phyloP scores from a whole-genome alignment of 78 protist genomes.

The Dictyostelium citrinum region DNA sequence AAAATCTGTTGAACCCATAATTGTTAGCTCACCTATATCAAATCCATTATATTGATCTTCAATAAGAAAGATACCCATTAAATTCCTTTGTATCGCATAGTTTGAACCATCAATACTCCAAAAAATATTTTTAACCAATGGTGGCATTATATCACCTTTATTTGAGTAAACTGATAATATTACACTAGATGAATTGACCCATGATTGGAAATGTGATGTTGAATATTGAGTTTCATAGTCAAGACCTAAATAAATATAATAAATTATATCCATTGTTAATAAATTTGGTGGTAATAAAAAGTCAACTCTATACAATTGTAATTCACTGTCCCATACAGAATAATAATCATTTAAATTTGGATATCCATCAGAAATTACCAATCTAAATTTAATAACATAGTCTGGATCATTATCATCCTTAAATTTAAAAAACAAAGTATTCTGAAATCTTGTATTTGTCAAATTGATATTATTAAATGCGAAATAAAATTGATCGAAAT shows the following conservation, averaged over 20 bases:
- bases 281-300: neutral
- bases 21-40: neutral
- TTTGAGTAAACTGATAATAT: neutral
- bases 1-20: neutral
- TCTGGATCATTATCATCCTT: neutral
- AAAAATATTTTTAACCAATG: neutral
- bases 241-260: neutral
- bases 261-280: neutral
- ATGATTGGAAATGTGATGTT: neutral
- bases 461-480: neutral
- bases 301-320: neutral
- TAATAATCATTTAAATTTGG: neutral
- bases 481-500: neutral
- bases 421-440: neutral
- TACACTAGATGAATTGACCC: neutral
- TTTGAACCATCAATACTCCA: neutral
- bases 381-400: neutral
- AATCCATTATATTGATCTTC: neutral
- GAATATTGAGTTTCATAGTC: neutral
- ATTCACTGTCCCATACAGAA: neutral
- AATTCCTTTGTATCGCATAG: neutral
- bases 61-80: neutral
- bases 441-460: neutral
- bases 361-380: neutral
- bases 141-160: neutral